Percentiles rank a stretch among this genome's conserved stretches.
Conservation (phyloP, 1,139 yeast species). For the Zygosaccharomyces sapae region DNA sequence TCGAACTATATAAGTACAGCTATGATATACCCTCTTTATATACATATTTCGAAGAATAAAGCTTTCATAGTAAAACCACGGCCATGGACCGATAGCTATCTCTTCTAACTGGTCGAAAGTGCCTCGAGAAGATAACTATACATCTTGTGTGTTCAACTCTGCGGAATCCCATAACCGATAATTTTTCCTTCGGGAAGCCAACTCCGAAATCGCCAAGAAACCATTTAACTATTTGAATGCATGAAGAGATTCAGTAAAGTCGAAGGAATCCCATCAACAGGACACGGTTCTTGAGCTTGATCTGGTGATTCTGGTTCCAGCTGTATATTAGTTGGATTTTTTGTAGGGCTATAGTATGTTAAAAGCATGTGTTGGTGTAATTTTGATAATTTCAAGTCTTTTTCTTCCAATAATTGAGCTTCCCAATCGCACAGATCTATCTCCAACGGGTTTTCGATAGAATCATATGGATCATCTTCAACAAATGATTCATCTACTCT, state of each 20-base stretch:
- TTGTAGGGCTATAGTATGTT: conserved; percentile 8
- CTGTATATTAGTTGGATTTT: conserved; percentile 9
- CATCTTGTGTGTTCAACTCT: neutral
- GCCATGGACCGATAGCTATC: no score
- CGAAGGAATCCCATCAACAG: conserved; percentile 7
- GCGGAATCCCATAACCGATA: conserved; percentile 5
- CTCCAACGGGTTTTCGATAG: conserved; percentile 25
- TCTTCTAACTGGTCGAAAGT: no score
- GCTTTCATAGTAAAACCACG: neutral
- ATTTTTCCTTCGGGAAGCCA: conserved; percentile 9
- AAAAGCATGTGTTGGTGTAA: conserved; percentile 17
- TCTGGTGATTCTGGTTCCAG: neutral
- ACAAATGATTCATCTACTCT: conserved; percentile 12
- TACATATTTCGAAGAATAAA: neutral
- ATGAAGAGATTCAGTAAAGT: conserved; percentile 10
- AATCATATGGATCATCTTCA: conserved; percentile 17
- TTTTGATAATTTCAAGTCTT: conserved; percentile 18
- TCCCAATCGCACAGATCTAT: conserved; percentile 24
- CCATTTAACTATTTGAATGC: conserved; percentile 12
- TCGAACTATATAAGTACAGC: neutral
- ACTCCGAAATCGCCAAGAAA: conserved; percentile 9
- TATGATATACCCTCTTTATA: neutral
- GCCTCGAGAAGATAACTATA: neutral
- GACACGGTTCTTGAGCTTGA: conserved; percentile 1
- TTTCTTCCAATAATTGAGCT: conserved; percentile 14